These are phyloP conservation scores for Beta vulgaris DNA, from an alignment of 148 eudicot genomes.

Conservation along the genomic window DNA sequence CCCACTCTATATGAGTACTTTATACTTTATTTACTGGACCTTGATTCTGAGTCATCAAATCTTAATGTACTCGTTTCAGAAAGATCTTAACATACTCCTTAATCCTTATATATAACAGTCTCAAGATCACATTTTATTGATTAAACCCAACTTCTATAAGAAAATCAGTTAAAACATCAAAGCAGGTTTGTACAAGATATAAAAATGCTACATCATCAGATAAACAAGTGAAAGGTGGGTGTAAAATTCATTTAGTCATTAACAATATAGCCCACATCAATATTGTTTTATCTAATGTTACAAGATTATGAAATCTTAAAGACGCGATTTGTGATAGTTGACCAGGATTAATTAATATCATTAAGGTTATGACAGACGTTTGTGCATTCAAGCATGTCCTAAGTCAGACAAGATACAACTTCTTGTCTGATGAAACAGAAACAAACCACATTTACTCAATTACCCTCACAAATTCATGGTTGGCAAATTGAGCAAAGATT, in stretches of 20 bases:
- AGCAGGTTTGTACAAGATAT: neutral
- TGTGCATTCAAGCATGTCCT: conserved; percentile 5
- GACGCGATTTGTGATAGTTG: conserved; percentile 14
- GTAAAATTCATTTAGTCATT: neutral
- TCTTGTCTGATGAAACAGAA: conserved; percentile 27
- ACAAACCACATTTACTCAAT: neutral
- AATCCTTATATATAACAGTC: conserved; percentile 19
- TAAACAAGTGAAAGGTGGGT: neutral
- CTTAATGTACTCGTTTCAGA: conserved; percentile 3
- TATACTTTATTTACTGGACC: conserved; percentile 14
- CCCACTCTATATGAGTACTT: conserved; percentile 2
- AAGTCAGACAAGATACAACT: conserved; percentile 15
- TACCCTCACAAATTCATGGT: neutral
- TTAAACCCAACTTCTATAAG: conserved; percentile 17
- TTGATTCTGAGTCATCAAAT: conserved; percentile 16
- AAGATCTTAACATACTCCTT: too few species aligned
- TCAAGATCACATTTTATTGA: conserved; percentile 15
- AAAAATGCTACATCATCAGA: neutral
- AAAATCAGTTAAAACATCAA: conserved; percentile 15
- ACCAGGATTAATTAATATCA: conserved; percentile 9
- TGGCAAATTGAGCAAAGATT: neutral
- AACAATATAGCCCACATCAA: neutral
- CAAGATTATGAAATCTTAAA: conserved; percentile 20
- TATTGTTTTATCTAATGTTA: conserved; percentile 7
- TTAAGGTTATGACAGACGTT: neutral